Evolutionary conservation across 2,329 filamentous ascomycete species (phyloP), one percentile per base, ranked within the genome.

Genomic region (Macrophomina phaseolina): DNA sequence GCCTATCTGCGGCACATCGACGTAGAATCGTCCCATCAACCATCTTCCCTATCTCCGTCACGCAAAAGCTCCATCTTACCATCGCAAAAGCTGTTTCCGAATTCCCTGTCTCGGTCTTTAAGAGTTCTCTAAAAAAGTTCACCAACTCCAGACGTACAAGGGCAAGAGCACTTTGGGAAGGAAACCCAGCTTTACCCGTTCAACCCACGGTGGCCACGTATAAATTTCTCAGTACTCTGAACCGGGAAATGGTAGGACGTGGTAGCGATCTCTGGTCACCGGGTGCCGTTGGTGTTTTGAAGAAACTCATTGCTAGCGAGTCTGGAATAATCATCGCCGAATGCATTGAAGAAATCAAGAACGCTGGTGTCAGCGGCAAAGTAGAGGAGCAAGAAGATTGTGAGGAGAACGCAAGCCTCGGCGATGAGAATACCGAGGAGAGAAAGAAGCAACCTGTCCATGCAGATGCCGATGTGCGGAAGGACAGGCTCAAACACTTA

Each of bases 201-300:
- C 92, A 95, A 73, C 93, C 93, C 0, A 94, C 92, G 0, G 89
- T 92, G 0, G 84, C 85, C 23, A 82, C 88, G 0, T 97, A 97
- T 74, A 86, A 85, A 68, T 89, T 96, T 65, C 74, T 97, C 58
- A 87, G 88, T 30, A 83, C 83, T 52, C 74, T 97, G 34, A 86
- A 87, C 4, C 80, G 81, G 55, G 82, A 84, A 5, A 96, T 97
- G 92, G 85, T 85, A 3, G 81, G 84, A 12, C 81, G 86, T 3
- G 94, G 94, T 0, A 82, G 86, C 53, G 94, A 97, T 75, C 78
- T 97, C 2, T 98, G 94, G 94, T 93, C 90, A 64, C 84, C 87
- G 2, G 82, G 83, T 2, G 91, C 91, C 0, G 86, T 94, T 1
- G 72, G 72, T 0, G 81, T 82, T 0, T 73, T 97, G 69, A 95